Percentiles rank a stretch among this genome's conserved stretches.
Conservation (phyloP, 2,329 filamentous ascomycete genomes). For the Xylaria sp. region DNA sequence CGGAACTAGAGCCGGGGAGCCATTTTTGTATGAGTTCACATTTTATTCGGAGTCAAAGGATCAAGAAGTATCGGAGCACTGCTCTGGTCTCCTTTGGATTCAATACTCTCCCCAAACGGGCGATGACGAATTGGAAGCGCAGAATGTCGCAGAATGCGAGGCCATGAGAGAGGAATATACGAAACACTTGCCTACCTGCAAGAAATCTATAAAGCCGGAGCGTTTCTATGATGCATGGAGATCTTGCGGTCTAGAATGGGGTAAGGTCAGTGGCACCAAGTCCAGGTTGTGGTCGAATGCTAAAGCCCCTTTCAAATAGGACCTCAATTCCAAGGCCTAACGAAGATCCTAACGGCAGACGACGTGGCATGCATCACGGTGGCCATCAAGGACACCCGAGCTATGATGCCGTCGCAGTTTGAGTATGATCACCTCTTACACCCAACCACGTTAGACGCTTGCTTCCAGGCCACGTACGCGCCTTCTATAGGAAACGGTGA, state of each 20-base stretch:
- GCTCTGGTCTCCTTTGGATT: constrained; percentile 9
- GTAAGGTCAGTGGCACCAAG: neutral
- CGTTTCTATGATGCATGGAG: constrained; percentile 11
- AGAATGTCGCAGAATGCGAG: constrained; percentile 9
- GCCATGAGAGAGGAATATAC: constrained; percentile 3
- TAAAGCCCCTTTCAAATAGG: constrained; percentile 1
- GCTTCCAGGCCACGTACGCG: constrained; percentile 12
- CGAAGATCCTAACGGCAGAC: neutral
- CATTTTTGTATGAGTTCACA: constrained; percentile 14
- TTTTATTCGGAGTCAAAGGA: neutral
- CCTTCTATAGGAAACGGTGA: constrained; percentile 4
- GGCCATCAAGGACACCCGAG: constrained; percentile 7
- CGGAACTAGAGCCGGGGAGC: neutral
- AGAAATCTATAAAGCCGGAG: constrained; percentile 3
- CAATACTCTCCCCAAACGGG: neutral
- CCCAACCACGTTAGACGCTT: constrained; percentile 9
- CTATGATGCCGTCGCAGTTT: constrained; percentile 8
- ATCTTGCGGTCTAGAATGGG: constrained; percentile 12
- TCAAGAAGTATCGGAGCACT: neutral
- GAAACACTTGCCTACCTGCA: constrained; percentile 4
- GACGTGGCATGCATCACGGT: constrained; percentile 5
- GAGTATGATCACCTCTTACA: constrained; percentile 15
- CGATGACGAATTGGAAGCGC: neutral
- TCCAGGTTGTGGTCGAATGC: neutral
- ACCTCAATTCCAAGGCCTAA: constrained; percentile 13